These are phyloP conservation scores for Aspergillus aculeatus DNA, from an alignment of 2,329 filamentous ascomycete genomes.

Conservation along the genomic window DNA sequence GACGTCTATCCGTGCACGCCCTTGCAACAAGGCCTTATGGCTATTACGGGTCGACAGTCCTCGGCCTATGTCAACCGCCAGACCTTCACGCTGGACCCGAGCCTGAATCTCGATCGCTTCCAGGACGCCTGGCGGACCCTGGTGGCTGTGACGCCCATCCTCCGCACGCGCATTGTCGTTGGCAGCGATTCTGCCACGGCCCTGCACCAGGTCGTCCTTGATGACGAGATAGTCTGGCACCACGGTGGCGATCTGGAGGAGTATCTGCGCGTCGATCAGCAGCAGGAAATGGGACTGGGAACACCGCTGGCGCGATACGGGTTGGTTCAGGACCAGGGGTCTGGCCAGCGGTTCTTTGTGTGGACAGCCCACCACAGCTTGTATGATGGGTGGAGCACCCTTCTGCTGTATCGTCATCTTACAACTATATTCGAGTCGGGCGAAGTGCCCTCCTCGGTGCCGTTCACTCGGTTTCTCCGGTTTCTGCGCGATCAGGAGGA, in stretches of 20 bases:
- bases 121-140: conserved; percentile 34
- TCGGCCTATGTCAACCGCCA: conserved; percentile 39
- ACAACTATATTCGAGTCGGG: not conserved
- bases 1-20: conserved; percentile 31
- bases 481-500: not conserved
- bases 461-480: not conserved
- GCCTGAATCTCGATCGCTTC: conserved; percentile 33
- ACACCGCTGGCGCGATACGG: not conserved
- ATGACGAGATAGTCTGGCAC: not conserved
- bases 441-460: not conserved
- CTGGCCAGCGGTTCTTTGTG: not conserved
- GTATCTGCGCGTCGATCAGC: not conserved
- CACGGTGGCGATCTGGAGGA: not conserved
- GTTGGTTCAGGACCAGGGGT: not conserved
- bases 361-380: not conserved
- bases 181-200: not conserved
- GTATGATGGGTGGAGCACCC: not conserved
- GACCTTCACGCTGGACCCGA: conserved; percentile 24
- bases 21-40: conserved; percentile 42
- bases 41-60: conserved; percentile 30
- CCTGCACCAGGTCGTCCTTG: not conserved
- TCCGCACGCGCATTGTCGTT: not conserved
- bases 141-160: not conserved
- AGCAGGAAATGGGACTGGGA: not conserved
- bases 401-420: not conserved